Conservation (phyloP, 805 yeast species). For the Saccharomycopsis selenospora region DNA sequence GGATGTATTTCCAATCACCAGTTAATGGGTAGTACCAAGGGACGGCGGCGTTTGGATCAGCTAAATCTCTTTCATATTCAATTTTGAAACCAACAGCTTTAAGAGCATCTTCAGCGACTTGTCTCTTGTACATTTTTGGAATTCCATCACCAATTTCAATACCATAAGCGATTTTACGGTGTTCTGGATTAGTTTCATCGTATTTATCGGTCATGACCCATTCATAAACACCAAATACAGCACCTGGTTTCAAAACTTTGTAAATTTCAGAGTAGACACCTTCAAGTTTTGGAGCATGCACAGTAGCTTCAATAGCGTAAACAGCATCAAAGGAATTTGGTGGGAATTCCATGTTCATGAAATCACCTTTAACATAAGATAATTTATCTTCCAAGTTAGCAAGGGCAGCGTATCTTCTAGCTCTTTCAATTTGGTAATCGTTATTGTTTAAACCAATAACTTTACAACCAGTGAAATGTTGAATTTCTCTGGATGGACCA, state of each 20-base stretch:
- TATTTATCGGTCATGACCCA: constrained; percentile 98
- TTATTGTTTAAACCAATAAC: constrained; percentile 92
- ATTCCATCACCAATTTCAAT: constrained; percentile 98
- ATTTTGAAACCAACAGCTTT: constrained; percentile 82
- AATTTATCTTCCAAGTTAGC: constrained; percentile 64
- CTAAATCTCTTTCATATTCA: constrained; percentile 70
- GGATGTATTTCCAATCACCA: constrained; percentile 88
- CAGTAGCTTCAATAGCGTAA: constrained; percentile 97
- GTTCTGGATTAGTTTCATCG: constrained; percentile 81
- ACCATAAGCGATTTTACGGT: constrained; percentile 92
- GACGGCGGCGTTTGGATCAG: constrained; percentile 69
- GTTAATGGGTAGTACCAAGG: constrained; percentile 98
- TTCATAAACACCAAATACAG: constrained; percentile 95
- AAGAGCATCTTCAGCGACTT: constrained; percentile 84
- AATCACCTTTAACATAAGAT: constrained; percentile 90
- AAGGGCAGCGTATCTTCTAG: constrained; percentile 67
- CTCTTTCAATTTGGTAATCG: constrained; percentile 94
- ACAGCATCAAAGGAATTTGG: constrained; percentile 90
- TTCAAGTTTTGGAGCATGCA: constrained; percentile 92
- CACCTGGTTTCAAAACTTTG: constrained; percentile 96
- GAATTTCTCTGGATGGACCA: constrained; percentile 96
- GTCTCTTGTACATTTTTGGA: constrained; percentile 86
- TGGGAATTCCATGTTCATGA: constrained; percentile 97
- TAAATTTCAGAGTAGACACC: constrained; percentile 94
- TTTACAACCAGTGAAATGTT: constrained; percentile 80